These are phyloP conservation scores for Metschnikowia kofuensis DNA, from an alignment of 805 yeast species.

Conservation along the genomic window DNA sequence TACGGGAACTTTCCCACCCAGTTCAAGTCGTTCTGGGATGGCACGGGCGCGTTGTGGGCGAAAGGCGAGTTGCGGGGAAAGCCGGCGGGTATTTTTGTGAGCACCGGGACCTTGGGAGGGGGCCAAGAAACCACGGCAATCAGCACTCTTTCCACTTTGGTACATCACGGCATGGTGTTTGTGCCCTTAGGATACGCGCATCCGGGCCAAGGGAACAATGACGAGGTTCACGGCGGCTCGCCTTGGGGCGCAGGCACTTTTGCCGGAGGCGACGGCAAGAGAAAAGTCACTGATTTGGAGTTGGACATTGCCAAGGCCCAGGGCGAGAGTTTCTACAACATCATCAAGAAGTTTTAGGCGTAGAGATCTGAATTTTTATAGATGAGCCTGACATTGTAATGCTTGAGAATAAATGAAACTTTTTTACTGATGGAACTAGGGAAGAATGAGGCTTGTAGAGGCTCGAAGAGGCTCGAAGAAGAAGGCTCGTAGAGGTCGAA, in stretches of 20 bases:
- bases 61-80: constrained; percentile 67
- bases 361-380: not conserved
- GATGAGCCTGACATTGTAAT: too few species aligned
- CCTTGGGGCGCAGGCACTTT: constrained; percentile 86
- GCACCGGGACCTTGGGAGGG: constrained; percentile 73
- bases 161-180: constrained; percentile 75
- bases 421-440: too few species aligned
- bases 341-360: constrained; percentile 18
- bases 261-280: constrained; percentile 74
- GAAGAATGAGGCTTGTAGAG: too few species aligned
- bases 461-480: too few species aligned
- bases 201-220: constrained; percentile 51
- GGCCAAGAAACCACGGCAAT: constrained; percentile 75
- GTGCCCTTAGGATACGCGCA: constrained; percentile 77
- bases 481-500: too few species aligned
- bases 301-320: constrained; percentile 61
- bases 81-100: constrained; percentile 67
- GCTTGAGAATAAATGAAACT: too few species aligned
- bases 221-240: constrained; percentile 76
- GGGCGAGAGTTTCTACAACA: constrained; percentile 61
- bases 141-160: constrained; percentile 54
- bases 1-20: constrained; percentile 76
- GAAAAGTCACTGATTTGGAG: constrained; percentile 65
- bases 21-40: constrained; percentile 72
- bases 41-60: constrained; percentile 77